Base-by-base conservation (phyloP, 768 basidiomycete species). In the Tulasnella sp. region DNA sequence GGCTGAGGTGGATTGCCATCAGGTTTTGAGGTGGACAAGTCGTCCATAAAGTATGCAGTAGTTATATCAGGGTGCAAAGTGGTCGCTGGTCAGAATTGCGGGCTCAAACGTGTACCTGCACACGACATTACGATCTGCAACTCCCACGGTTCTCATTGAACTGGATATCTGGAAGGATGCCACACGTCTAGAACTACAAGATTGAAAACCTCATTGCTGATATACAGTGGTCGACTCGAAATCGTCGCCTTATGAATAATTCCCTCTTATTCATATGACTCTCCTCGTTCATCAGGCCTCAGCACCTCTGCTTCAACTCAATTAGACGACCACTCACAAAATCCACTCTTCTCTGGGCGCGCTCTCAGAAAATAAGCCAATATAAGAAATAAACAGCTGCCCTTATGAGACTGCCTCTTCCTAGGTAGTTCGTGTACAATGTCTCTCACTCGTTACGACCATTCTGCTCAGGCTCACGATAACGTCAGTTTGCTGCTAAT, bases 201-300 rank as follows among this genome's bases (percentile, higher is more conserved):
- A 82, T 78, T 63, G 87, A 87, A 70, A 90, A 90, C 60, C 84
- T 83, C 80, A 27, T 84, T 84, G 64, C 87, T 88, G 67, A 91
- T 75, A 73, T 84, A 85, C 67, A 91, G 69, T 15, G 54, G 45
- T 49, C 60, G 22, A 46, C 38, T 30, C 11, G 49, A n/a, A 24
- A 29, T 44, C 61, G 64, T 59, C 49, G 63, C 58, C 64, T 63
- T 60, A 59, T 15, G 34, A 7, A 15, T 15, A 38, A 7, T 15
- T 38, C 34, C 34, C 34, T 38, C 34, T 38, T 38, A 38, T 38
- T 70, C 65, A 78, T 71, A 31, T 83, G 72, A 62, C 80, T 79
- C 53, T 77, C 75, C 15, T 71, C 67, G 46, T 79, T 74, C 59
- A 90, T 60, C 74, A 41, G 72, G 68, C 43, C 90, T 72, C 2